Evolutionary conservation across 2,329 filamentous ascomycete species (phyloP), one percentile per base, ranked within the genome.

Genomic region (Aureobasidium sp.): DNA sequence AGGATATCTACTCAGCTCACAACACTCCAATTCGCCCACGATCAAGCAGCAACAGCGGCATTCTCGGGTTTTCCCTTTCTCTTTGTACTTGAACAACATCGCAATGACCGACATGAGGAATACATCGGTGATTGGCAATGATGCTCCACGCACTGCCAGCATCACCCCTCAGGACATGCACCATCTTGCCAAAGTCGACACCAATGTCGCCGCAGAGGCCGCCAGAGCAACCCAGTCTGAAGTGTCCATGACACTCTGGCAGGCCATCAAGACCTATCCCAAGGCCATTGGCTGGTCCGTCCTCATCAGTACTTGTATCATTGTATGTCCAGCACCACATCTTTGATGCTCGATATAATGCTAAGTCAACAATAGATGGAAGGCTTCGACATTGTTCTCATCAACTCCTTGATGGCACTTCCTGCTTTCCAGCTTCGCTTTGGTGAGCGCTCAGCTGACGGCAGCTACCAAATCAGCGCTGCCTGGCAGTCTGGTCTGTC

Each of bases 401-500:
- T 77, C 35, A 66, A 68, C 37, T 68, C 65, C 12, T 67, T 77
- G 42, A 72, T 70, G 54, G 74, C 68, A 7, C 68, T 69, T 3
- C 67, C 68, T 8, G 63, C 71, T 1, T 74, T 73, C 61, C 63
- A 68, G 44, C 47, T 64, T 22, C 48, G 60, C 11, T 83, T 78
- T 63, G 81, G 80, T n/a, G 64, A 71, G 0, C 73, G 70, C 27
- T 67, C 71, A 14, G 64, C 69, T 0, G 70, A 71, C 2, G 74
- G 71, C 1, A 75, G 74, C 31, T 81, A 80, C 61, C 73, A 77
- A 39, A 72, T 85, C 27, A 77, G 79, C 1, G 79, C 82, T 0
- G 74, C 78, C 0, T 86, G 84, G 84, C 82, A 85, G 68, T 79
- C 80, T 0, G 82, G 77, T 0, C 68, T 86, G 2, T 78, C 77